Percentiles rank a stretch among this genome's conserved stretches.
Conservation (phyloP, 2,329 filamentous ascomycete genomes). For the Aspergillus flavus region DNA sequence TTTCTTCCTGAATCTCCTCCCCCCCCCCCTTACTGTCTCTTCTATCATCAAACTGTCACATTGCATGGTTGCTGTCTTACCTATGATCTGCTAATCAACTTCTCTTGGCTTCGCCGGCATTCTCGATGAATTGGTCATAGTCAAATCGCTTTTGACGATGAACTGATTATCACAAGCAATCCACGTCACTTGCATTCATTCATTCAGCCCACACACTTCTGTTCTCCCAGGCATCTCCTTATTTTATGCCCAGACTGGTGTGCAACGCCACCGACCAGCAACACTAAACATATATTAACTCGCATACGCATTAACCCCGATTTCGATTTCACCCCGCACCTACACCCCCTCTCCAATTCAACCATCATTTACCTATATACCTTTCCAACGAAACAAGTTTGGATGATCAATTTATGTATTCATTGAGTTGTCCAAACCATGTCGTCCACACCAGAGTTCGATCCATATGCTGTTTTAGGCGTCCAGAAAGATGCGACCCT, state of each 20-base stretch:
- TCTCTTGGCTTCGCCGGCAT: constrained; percentile 20
- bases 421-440: constrained; percentile 22
- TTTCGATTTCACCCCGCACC: background rate
- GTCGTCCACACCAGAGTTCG: constrained; percentile 47
- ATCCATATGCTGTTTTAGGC: constrained; percentile 80
- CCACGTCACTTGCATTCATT: constrained; percentile 20
- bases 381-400: background rate
- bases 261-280: constrained; percentile 1
- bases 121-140: constrained; percentile 20
- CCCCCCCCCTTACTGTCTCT: background rate
- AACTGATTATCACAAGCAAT: constrained; percentile 24
- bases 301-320: background rate
- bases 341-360: constrained; percentile 1
- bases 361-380: background rate
- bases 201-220: constrained; percentile 2
- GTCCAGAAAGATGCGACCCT: constrained; percentile 71
- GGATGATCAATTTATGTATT: constrained; percentile 5
- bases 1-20: background rate
- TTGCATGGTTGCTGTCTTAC: background rate
- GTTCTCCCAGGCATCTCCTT: background rate
- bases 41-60: background rate
- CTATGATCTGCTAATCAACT: constrained; percentile 3
- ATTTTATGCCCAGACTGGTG: background rate
- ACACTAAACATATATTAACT: background rate
- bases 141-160: constrained; percentile 14